Percentiles rank a stretch among this genome's conserved stretches.
These are phyloP conservation scores for Solanum sitiens DNA, from an alignment of 257 asterid species.

Conservation along the genomic window DNA sequence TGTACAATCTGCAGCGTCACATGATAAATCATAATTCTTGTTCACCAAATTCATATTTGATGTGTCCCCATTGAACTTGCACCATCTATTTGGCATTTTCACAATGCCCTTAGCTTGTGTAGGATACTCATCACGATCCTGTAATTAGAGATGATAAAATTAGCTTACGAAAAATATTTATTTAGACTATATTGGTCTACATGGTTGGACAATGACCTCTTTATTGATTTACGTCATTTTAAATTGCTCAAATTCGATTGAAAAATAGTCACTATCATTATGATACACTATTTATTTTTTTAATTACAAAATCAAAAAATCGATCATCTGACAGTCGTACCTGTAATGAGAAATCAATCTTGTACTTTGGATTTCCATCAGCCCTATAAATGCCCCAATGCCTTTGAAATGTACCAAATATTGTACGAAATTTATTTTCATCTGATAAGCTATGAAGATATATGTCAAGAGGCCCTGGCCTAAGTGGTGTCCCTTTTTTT, in stretches of 20 bases:
- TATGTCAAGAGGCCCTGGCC: conserved; percentile 23
- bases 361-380: conserved; percentile 43
- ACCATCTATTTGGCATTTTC: conserved; percentile 26
- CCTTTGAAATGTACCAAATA: conserved; percentile 13
- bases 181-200: background rate
- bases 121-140: conserved; percentile 22
- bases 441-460: conserved; percentile 30
- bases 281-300: background rate
- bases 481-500: conserved; percentile 35
- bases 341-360: conserved; percentile 21
- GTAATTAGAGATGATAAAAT: conserved; percentile 1
- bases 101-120: conserved; percentile 22
- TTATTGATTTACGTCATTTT: background rate
- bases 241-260: background rate
- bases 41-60: background rate
- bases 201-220: background rate
- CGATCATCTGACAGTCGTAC: background rate
- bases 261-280: background rate
- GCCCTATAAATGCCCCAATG: conserved; percentile 51
- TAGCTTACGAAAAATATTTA: background rate
- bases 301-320: background rate
- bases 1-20: conserved; percentile 27
- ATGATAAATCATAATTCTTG: background rate
- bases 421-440: conserved; percentile 11
- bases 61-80: background rate